phyloP scores from a whole-genome alignment of 805 yeast species.

The Tetrapisispora fleetii region DNA sequence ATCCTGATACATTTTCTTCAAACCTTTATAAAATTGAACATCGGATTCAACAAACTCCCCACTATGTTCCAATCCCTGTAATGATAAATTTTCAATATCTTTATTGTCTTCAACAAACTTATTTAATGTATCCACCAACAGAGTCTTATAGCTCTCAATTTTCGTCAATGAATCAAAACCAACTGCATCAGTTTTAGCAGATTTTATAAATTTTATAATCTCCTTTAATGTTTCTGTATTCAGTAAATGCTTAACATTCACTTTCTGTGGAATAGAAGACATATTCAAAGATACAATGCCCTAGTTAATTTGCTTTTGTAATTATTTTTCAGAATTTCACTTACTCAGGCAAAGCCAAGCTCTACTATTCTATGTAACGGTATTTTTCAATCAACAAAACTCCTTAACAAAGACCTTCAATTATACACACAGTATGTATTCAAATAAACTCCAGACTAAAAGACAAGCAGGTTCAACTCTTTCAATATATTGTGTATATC shows the following conservation, averaged over 20 bases:
- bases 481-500: too few species aligned
- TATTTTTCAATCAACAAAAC: too few species aligned
- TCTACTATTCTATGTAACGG: too few species aligned
- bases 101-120: conserved; percentile 24
- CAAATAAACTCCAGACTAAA: too few species aligned
- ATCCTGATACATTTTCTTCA: conserved; percentile 25
- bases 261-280: conserved; percentile 18
- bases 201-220: conserved; percentile 20
- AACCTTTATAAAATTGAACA: conserved; percentile 21
- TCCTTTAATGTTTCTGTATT: conserved; percentile 21
- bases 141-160: conserved; percentile 16
- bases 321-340: too few species aligned
- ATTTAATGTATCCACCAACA: conserved; percentile 15
- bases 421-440: too few species aligned
- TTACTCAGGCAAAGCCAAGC: too few species aligned
- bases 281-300: too few species aligned
- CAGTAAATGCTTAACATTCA: conserved; percentile 26
- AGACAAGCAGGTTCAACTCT: too few species aligned
- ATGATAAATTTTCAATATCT: conserved; percentile 11
- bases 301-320: too few species aligned
- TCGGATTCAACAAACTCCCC: conserved; percentile 22
- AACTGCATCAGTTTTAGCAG: conserved; percentile 9
- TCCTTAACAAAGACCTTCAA: too few species aligned
- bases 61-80: conserved; percentile 2
- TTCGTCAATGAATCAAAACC: conserved; percentile 9